Base-by-base conservation (phyloP, 352 stramenopile species). In the Globisporangium spiculum region DNA sequence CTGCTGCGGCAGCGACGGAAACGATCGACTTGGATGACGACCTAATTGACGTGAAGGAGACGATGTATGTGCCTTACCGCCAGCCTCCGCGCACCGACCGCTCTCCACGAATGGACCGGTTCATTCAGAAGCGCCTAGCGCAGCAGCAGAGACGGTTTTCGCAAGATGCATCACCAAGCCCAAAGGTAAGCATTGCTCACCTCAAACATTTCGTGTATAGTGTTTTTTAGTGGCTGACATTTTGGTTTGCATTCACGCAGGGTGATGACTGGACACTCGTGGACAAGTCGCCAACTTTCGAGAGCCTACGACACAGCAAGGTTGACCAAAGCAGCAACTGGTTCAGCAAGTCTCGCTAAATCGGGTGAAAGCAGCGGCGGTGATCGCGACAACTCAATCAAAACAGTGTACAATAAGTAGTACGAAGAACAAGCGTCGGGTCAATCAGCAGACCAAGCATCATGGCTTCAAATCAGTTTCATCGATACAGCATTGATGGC, bases 201-300 rank as follows among this genome's bases (percentile, higher is more conserved):
- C 27, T 1, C 26, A 22, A 44, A 16, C 14, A 34, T 41, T 16
- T 6, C n/a, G n/a, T 22, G 53, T 52, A 30, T 16, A 54, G 5
- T 38, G 50, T 58, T 14, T 24, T 9, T 32, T 7, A 61, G 56
- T 20, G 30, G n/a, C 30, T 67, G 4, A 58, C 26, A 41, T 12
- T 18, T 56, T 52, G 46, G 44, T 48, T 32, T 65, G 41, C 26
- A 20, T 65, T 48, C 30, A 26, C 26, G 60, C 56, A 86, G 78
- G 74, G 76, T 36, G 84, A 93, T 50, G 84, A 91, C 56, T 93
- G 84, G 84, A 88, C 85, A 44, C 79, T 93, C 20, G 72, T 93
- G 24, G 81, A 93, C 77, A 91, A 89, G 75, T 93, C 84, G 4
- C 84, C 84, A 26, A 93, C 84, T 9, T 91, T 86, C 65, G 81